Evolutionary conservation across 371 early-diverging fungal genomes (phyloP).

Genomic region (Coemansia sp.): DNA sequence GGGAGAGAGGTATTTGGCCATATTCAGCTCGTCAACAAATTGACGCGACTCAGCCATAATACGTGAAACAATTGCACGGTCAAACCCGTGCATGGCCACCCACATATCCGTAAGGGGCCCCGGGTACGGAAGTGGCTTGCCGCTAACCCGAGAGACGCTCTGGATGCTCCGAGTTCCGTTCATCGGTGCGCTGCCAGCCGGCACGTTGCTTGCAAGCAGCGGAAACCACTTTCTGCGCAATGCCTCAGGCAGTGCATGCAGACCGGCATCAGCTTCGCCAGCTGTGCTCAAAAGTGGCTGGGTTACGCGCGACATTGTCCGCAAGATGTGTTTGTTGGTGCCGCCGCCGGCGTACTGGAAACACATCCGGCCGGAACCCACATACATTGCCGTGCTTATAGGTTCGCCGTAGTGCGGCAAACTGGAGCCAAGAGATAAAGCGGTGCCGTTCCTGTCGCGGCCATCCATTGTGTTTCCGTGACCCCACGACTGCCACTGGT

Average conservation of each 20-base stretch:
- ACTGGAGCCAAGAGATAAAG: conserved; percentile 24
- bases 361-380: conserved; percentile 48
- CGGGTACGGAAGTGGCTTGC: conserved; percentile 27
- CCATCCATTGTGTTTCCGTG: conserved; percentile 45
- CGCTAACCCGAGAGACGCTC: conserved; percentile 1
- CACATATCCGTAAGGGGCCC: conserved; percentile 41
- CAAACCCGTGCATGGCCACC: conserved; percentile 43
- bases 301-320: conserved; percentile 27
- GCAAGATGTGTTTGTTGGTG: conserved; percentile 2
- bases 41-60: conserved; percentile 43
- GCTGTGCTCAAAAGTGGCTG: conserved; percentile 6
- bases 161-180: conserved; percentile 7
- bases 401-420: conserved; percentile 44
- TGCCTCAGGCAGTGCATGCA: conserved; percentile 22
- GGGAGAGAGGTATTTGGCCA: conserved; percentile 35
- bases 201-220: not conserved
- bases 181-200: not conserved
- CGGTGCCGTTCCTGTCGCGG: conserved; percentile 22
- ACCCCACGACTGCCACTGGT: conserved; percentile 52
- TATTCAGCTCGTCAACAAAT: conserved; percentile 42
- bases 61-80: conserved; percentile 18
- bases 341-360: conserved; percentile 38
- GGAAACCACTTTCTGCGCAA: conserved; percentile 48
- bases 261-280: conserved; percentile 16
- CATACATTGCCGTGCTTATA: conserved; percentile 34